Conservation (phyloP, 2,329 filamentous ascomycete genomes). For the Trichoderma endophyticum region DNA sequence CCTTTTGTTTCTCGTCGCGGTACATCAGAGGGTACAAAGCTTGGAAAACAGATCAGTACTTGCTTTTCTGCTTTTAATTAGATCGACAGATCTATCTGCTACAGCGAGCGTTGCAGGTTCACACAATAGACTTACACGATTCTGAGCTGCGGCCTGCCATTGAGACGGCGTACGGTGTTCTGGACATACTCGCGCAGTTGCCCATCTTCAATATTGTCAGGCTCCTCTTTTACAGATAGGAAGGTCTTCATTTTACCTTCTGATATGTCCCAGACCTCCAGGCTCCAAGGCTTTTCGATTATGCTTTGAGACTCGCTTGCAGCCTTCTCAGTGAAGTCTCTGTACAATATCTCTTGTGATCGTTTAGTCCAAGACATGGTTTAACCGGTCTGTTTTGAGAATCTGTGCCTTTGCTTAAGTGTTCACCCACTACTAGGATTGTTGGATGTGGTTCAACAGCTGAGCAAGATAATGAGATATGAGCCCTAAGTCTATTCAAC, state of each 20-base stretch:
- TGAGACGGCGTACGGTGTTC: conserved; percentile 24
- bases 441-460: neutral
- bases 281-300: conserved; percentile 27
- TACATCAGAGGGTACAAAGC: conserved; percentile 31
- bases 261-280: conserved; percentile 28
- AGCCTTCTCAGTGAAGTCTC: conserved; percentile 26
- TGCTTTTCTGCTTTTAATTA: neutral
- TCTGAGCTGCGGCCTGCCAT: conserved; percentile 26
- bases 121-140: conserved; percentile 27
- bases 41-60: conserved; percentile 2
- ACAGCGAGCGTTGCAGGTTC: neutral
- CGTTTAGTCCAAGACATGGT: conserved; percentile 30
- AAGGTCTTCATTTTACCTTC: conserved; percentile 19
- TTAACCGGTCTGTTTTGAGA: neutral
- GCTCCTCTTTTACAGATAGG: neutral
- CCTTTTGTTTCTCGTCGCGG: conserved; percentile 26
- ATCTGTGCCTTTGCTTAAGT: neutral
- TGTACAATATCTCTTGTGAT: conserved; percentile 23
- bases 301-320: conserved; percentile 22
- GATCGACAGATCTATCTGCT: neutral
- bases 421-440: too few species aligned
- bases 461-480: neutral
- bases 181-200: conserved; percentile 29
- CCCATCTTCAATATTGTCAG: neutral
- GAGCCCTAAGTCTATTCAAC: neutral